Evolutionary conservation across 2,329 filamentous ascomycete species (phyloP).

Genomic region (Paraconiothyrium sp.): DNA sequence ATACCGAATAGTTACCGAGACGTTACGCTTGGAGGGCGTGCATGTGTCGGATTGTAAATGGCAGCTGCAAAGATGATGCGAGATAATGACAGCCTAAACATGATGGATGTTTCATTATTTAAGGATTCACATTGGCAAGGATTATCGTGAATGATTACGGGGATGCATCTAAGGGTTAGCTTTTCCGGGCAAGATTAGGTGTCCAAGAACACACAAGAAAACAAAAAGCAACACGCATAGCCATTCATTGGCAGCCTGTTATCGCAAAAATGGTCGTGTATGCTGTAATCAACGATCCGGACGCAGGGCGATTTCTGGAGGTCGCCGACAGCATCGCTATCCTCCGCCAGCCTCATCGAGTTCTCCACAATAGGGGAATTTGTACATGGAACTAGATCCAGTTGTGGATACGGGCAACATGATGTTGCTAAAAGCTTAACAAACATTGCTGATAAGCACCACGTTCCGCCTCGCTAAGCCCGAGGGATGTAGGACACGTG

Average conservation of each 20-base stretch:
- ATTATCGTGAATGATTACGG: slow-evolving; percentile 27
- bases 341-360: slow-evolving; percentile 32
- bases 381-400: slow-evolving; percentile 21
- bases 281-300: not conserved
- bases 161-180: slow-evolving; percentile 2
- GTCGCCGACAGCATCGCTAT: slow-evolving; percentile 41
- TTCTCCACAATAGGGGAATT: slow-evolving; percentile 36
- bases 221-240: slow-evolving; percentile 2
- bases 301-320: slow-evolving; percentile 35
- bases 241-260: not conserved
- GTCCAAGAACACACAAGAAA: slow-evolving; percentile 1
- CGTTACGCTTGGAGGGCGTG: slow-evolving; percentile 21
- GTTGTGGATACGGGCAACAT: slow-evolving; percentile 27
- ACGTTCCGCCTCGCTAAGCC: slow-evolving; percentile 29
- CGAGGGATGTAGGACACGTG: slow-evolving; percentile 27
- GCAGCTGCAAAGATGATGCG: slow-evolving; percentile 18
- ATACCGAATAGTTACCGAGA: slow-evolving; percentile 30
- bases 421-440: slow-evolving; percentile 41
- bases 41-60: slow-evolving; percentile 10
- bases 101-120: slow-evolving; percentile 18
- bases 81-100: slow-evolving; percentile 19
- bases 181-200: slow-evolving; percentile 2
- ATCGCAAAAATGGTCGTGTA: not conserved
- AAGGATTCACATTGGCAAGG: slow-evolving; percentile 17
- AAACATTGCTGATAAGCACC: slow-evolving; percentile 37